A percentile compares a stretch with the other conserved stretches of the same genome.
Conservation (phyloP, 2,329 filamentous ascomycete genomes). For the Acrodontium crateriforme region DNA sequence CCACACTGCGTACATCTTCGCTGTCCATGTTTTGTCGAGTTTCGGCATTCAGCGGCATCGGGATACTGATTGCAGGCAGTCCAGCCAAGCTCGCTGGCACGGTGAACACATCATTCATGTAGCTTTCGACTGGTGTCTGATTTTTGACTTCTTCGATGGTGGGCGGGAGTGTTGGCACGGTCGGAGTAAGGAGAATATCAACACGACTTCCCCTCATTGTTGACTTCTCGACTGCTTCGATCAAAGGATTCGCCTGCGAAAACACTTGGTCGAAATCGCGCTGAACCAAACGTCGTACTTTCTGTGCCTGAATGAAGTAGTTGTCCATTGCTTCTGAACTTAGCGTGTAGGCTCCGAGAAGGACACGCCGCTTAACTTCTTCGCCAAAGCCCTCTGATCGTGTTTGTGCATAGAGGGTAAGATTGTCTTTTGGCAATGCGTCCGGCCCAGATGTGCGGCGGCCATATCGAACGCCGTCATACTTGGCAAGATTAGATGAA, state of each 20-base stretch:
- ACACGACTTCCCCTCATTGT: constrained; percentile 48
- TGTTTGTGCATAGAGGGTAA: constrained; percentile 56
- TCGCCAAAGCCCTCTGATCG: constrained; percentile 63
- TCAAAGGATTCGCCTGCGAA: constrained; percentile 52
- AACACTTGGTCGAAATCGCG: constrained; percentile 78
- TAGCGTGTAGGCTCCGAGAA: constrained; percentile 80
- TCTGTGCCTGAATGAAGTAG: constrained; percentile 91
- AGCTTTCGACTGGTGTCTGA: constrained; percentile 53
- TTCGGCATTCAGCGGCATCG: constrained; percentile 34
- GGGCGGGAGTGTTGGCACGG: constrained; percentile 65
- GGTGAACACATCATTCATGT: constrained; percentile 90
- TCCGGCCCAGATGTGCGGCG: constrained; percentile 41
- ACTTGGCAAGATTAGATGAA: constrained; percentile 89
- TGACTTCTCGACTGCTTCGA: constrained; percentile 20
- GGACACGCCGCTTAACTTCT: constrained; percentile 74
- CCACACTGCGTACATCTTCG: constrained; percentile 32
- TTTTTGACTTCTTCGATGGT: constrained; percentile 42
- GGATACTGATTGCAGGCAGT: constrained; percentile 75
- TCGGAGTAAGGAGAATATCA: constrained; percentile 79
- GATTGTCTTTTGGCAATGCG: constrained; percentile 19
- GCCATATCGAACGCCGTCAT: constrained; percentile 92
- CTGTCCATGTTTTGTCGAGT: constrained; percentile 9
- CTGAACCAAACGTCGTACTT: constrained; percentile 69
- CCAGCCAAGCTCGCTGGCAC: constrained; percentile 89
- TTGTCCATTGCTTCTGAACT: constrained; percentile 88